These are phyloP conservation scores for Phialophora macrospora DNA, from an alignment of 2,329 filamentous ascomycete species.

Conservation along the genomic window DNA sequence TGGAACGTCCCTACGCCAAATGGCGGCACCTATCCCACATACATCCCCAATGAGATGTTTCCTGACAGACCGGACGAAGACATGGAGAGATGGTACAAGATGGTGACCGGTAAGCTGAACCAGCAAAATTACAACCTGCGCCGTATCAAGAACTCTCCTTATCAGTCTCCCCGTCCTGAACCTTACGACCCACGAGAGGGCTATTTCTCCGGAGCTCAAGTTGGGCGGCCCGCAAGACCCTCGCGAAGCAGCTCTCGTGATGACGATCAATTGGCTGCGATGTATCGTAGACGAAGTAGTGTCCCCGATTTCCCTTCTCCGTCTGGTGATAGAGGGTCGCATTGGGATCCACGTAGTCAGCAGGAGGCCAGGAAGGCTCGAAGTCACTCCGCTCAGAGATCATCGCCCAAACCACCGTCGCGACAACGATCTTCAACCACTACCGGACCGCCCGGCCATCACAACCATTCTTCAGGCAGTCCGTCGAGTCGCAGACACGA, in stretches of 20 bases:
- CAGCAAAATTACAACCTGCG: constrained; percentile 60
- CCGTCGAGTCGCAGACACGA: constrained; percentile 20
- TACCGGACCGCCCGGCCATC: constrained; percentile 13
- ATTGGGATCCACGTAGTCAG: constrained; percentile 25
- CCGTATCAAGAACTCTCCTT: constrained; percentile 42
- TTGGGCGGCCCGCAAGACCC: constrained; percentile 18
- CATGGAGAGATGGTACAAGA: constrained; percentile 86
- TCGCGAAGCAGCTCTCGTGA: constrained; percentile 34
- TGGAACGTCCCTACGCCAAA: constrained; percentile 77
- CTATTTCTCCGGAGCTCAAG: constrained; percentile 34
- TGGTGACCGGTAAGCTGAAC: constrained; percentile 72
- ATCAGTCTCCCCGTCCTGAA: constrained; percentile 42
- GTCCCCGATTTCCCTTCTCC: constrained; percentile 37
- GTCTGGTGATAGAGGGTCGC: constrained; percentile 29
- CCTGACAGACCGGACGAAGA: constrained; percentile 74
- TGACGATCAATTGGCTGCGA: constrained; percentile 28
- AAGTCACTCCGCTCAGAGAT: constrained; percentile 37
- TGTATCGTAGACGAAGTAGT: constrained; percentile 35
- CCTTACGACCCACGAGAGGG: constrained; percentile 33
- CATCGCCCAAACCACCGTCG: constrained; percentile 19
- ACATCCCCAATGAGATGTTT: constrained; percentile 70
- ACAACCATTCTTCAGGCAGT: constrained; percentile 19
- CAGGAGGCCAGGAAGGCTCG: constrained; percentile 30
- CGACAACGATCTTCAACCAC: constrained; percentile 36
- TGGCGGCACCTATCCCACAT: constrained; percentile 65